A percentile compares a stretch with the other conserved stretches of the same genome.
Conservation (phyloP, 1,139 yeast species). For the Zygosaccharomyces sapae region DNA sequence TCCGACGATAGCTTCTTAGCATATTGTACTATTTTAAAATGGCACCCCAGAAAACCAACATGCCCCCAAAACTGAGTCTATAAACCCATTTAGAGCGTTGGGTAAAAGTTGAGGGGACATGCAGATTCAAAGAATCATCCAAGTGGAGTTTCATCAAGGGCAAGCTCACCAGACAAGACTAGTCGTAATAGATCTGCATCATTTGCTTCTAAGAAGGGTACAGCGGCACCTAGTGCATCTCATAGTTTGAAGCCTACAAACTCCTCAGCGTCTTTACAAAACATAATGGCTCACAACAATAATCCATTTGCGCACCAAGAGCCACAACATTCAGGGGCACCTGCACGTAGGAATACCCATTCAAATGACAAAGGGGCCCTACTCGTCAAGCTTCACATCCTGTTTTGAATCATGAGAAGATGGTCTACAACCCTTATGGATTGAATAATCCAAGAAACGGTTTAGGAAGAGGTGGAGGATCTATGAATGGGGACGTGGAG, state of each 20-base stretch:
- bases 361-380: background rate
- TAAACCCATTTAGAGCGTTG: conserved; percentile 20
- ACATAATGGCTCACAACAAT: conserved; percentile 27
- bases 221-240: conserved; percentile 9
- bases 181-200: conserved; percentile 13
- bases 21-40: background rate
- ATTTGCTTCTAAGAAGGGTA: conserved; percentile 10
- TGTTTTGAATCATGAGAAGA: conserved; percentile 18
- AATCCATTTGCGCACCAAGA: conserved; percentile 29
- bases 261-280: conserved; percentile 24
- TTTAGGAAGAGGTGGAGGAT: too few species aligned
- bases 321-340: background rate
- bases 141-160: conserved; percentile 8
- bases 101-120: conserved; percentile 22
- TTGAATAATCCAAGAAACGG: conserved; percentile 22
- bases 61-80: conserved; percentile 11
- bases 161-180: conserved; percentile 12
- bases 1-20: background rate
- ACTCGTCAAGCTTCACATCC: conserved; percentile 15
- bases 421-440: conserved; percentile 36
- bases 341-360: conserved; percentile 1
- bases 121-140: conserved; percentile 6
- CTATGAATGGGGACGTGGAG: conserved; percentile 11
- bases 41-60: conserved; percentile 5
- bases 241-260: conserved; percentile 16